These are phyloP conservation scores for Yamadazyma mexicana DNA, from an alignment of 1,139 yeast species.

Conservation along the genomic window DNA sequence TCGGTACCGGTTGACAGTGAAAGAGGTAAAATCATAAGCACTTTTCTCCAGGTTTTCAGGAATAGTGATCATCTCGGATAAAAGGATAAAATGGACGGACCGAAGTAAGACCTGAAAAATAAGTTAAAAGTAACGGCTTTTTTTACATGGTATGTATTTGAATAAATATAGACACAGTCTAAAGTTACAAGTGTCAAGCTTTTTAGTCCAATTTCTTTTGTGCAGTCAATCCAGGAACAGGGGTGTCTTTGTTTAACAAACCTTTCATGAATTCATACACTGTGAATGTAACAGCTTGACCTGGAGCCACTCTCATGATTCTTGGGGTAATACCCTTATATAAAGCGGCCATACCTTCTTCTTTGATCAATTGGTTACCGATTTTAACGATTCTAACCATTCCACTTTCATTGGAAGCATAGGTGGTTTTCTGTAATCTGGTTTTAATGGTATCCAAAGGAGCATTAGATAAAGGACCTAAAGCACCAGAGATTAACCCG, in stretches of 20 bases:
- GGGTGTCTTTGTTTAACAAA: conserved; percentile 50
- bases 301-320: conserved; percentile 99
- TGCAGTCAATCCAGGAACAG: conserved; percentile 19
- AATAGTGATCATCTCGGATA: not conserved
- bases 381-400: conserved; percentile 76
- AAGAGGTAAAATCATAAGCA: conserved; percentile 1
- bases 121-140: too few relatives aligned
- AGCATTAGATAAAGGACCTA: conserved; percentile 97
- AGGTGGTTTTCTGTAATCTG: conserved; percentile 89
- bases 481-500: conserved; percentile 92
- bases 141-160: not conserved
- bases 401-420: conserved; percentile 69
- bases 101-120: too few relatives aligned
- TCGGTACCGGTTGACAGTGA: too few relatives aligned
- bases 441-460: conserved; percentile 98
- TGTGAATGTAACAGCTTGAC: conserved; percentile 97
- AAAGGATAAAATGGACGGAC: too few relatives aligned
- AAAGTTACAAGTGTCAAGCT: too few relatives aligned
- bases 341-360: conserved; percentile 84
- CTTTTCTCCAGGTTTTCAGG: not conserved
- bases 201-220: conserved; percentile 18
- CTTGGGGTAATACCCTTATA: conserved; percentile 98
- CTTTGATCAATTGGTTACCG: conserved; percentile 77
- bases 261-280: conserved; percentile 89
- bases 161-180: conserved; percentile 1